These are phyloP conservation scores for Colletotrichum lini DNA, from an alignment of 2,329 filamentous ascomycete genomes.

Conservation along the genomic window DNA sequence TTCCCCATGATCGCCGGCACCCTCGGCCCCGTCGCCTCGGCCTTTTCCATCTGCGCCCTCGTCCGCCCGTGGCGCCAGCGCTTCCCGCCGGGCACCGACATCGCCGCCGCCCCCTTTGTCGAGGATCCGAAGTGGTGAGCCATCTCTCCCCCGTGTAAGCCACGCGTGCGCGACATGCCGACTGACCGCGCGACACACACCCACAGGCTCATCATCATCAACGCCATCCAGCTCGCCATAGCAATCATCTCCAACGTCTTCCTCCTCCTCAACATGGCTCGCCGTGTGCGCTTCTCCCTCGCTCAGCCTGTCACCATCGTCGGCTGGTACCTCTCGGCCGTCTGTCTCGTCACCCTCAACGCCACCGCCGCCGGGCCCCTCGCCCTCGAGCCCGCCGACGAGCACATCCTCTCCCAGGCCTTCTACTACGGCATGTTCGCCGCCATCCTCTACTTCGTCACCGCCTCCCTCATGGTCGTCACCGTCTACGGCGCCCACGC, in stretches of 20 bases:
- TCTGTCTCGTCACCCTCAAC: slow-evolving; percentile 77
- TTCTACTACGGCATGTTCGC: slow-evolving; percentile 91
- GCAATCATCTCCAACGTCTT: slow-evolving; percentile 86
- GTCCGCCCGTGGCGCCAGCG: slow-evolving; percentile 82
- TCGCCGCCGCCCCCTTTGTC: slow-evolving; percentile 67
- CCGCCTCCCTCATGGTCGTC: slow-evolving; percentile 81
- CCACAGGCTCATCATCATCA: slow-evolving; percentile 77
- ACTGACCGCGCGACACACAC: background rate
- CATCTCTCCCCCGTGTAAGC: background rate
- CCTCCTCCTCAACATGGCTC: slow-evolving; percentile 89
- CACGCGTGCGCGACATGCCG: too few relatives aligned
- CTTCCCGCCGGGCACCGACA: slow-evolving; percentile 61
- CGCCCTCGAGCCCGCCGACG: slow-evolving; percentile 55
- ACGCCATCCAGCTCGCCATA: slow-evolving; percentile 81
- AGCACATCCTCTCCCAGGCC: slow-evolving; percentile 81
- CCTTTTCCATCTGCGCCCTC: slow-evolving; percentile 90
- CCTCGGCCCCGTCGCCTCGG: slow-evolving; percentile 87
- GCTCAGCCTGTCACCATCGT: slow-evolving; percentile 88
- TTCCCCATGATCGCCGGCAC: slow-evolving; percentile 88
- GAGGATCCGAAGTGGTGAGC: slow-evolving; percentile 78
- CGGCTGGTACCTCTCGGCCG: slow-evolving; percentile 78
- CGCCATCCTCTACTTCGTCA: slow-evolving; percentile 83
- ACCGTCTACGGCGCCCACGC: slow-evolving; percentile 83
- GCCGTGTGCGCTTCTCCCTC: slow-evolving; percentile 82
- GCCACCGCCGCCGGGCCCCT: slow-evolving; percentile 76